phyloP scores from a whole-genome alignment of 2,329 filamentous ascomycete genomes.

The Cyphellophora attinorum region DNA sequence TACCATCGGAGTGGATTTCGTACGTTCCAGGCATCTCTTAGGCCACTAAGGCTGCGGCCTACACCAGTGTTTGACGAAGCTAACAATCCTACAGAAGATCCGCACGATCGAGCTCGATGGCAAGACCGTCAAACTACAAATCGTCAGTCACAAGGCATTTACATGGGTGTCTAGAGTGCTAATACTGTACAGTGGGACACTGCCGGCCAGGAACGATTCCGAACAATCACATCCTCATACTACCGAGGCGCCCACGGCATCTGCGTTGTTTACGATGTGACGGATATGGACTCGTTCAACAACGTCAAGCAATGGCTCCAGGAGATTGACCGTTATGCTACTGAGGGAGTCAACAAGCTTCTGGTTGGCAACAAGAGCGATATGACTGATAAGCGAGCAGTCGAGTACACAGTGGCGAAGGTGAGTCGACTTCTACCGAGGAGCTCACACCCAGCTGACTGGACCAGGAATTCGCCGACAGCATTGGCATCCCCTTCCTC shows the following conservation, averaged over 20 bases:
- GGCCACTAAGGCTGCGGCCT: constrained; percentile 1
- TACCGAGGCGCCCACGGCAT: constrained; percentile 98
- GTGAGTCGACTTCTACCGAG: constrained; percentile 42
- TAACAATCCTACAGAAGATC: constrained; percentile 69
- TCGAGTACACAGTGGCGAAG: constrained; percentile 99
- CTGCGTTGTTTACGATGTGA: constrained; percentile 99
- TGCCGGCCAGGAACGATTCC: constrained; percentile 97
- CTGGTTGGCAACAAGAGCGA: constrained; percentile 99
- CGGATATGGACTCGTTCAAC: constrained; percentile 99
- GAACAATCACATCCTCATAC: constrained; percentile 98
- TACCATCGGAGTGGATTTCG: constrained; percentile 98
- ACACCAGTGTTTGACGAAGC: constrained; percentile 8
- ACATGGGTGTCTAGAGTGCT: constrained; percentile 20
- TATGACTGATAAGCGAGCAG: constrained; percentile 99
- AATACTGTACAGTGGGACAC: constrained; percentile 74
- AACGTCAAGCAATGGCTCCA: constrained; percentile 99
- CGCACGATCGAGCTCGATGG: constrained; percentile 98
- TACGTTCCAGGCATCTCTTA: constrained; percentile 42
- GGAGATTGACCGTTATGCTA: constrained; percentile 98
- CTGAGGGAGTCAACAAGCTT: constrained; percentile 98
- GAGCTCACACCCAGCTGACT: constrained; percentile 5
- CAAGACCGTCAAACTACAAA: constrained; percentile 99
- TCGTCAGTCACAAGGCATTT: constrained; percentile 52
- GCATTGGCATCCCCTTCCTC: constrained; percentile 96
- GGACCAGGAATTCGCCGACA: constrained; percentile 89